Conservation (phyloP, 176 grass and related monocot species). For the Poa annua region DNA sequence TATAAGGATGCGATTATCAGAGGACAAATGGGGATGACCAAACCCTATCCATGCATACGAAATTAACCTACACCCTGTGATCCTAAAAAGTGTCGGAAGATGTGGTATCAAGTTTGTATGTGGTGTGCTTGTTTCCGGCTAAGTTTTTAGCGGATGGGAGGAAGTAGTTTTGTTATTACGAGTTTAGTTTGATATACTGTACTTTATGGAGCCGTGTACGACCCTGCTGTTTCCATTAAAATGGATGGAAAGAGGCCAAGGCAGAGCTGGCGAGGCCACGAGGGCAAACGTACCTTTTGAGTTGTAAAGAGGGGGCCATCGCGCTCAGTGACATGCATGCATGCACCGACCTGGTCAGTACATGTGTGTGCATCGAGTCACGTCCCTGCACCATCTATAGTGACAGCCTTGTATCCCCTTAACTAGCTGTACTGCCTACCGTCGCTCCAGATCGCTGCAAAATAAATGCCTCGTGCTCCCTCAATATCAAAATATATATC, state of each 20-base stretch:
- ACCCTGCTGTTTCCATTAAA: background rate
- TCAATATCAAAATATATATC: too few species aligned
- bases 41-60: too few species aligned
- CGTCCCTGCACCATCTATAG: slow-evolving; percentile 47
- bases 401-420: slow-evolving; percentile 42
- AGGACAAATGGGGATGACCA: too few species aligned
- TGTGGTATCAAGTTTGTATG: too few species aligned
- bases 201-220: background rate
- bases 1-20: too few species aligned
- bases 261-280: slow-evolving; percentile 26
- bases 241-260: slow-evolving; percentile 19
- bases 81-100: too few species aligned
- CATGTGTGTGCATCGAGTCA: slow-evolving; percentile 29
- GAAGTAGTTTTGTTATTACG: background rate
- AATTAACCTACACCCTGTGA: too few species aligned
- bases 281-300: slow-evolving; percentile 44
- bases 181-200: background rate
- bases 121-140: too few species aligned
- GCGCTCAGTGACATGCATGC: slow-evolving; percentile 47
- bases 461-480: too few species aligned
- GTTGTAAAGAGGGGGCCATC: slow-evolving; percentile 46
- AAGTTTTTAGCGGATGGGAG: too few species aligned
- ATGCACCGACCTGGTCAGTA: background rate
- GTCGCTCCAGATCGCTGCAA: background rate
- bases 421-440: background rate